Evolutionary conservation across 169 alveolate genomes (phyloP).

Genomic region (Eimeria acervulina): DNA sequence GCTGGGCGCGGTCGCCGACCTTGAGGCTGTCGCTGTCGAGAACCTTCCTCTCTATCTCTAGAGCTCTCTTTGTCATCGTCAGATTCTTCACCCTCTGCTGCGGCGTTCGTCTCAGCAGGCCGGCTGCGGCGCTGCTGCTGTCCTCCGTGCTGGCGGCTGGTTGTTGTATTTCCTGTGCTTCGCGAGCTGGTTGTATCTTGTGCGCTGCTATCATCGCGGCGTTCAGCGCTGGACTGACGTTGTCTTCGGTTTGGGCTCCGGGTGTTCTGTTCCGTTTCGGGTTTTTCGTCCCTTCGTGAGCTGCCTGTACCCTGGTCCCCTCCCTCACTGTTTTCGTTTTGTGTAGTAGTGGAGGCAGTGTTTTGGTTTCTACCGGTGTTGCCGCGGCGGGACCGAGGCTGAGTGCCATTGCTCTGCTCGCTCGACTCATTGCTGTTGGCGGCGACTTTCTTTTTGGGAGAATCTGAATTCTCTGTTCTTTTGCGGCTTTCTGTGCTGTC

Average conservation of each 20-base stretch:
- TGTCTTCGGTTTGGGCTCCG: not conserved
- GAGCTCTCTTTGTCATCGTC: not conserved
- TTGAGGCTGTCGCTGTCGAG: slow-evolving; percentile 16
- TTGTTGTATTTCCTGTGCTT: not conserved
- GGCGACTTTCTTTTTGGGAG: not conserved
- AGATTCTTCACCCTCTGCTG: not conserved
- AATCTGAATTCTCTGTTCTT: not conserved
- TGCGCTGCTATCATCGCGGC: not conserved
- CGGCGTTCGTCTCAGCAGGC: not conserved
- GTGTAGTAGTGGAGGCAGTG: not conserved
- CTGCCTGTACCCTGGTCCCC: not conserved
- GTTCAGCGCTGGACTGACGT: not conserved
- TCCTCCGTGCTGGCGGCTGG: not conserved
- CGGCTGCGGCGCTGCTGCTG: slow-evolving; percentile 46
- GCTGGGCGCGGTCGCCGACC: not conserved
- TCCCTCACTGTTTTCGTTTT: not conserved
- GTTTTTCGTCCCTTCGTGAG: not conserved
- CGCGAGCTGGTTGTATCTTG: not conserved
- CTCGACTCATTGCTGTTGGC: not conserved
- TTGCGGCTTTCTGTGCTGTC: not conserved
- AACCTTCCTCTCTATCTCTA: not conserved
- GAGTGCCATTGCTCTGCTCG: not conserved
- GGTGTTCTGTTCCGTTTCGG: not conserved
- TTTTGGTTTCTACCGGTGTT: not conserved
- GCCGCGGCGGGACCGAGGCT: not conserved